These are phyloP conservation scores for Pleurotus giganteus DNA, from an alignment of 768 basidiomycete species.

Conservation along the genomic window DNA sequence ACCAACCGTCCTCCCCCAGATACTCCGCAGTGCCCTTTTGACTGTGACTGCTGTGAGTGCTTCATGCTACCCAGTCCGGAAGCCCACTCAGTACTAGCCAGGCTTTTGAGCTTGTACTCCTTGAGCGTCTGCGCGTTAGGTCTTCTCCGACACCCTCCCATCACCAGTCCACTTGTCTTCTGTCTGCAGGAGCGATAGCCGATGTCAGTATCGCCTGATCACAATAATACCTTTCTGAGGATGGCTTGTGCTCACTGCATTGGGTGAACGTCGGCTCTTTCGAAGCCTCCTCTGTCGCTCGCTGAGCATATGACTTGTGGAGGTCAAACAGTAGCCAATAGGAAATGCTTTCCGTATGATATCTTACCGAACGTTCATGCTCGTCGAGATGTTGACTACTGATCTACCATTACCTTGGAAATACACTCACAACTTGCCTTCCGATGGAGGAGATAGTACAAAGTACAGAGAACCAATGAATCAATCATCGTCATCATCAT, in stretches of 20 bases:
- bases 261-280: conserved; percentile 40
- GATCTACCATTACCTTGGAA: conserved; percentile 23
- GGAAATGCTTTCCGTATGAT: conserved; percentile 16
- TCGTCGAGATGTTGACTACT: conserved; percentile 7
- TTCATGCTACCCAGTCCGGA: neutral
- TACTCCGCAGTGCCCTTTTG: conserved; percentile 83
- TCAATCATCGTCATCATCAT: conserved; percentile 54
- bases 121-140: too few relatives aligned
- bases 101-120: conserved; percentile 22
- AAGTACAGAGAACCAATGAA: conserved; percentile 20
- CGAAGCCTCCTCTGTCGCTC: conserved; percentile 51
- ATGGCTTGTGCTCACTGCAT: neutral
- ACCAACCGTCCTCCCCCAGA: conserved; percentile 41
- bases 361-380: conserved; percentile 19
- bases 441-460: neutral
- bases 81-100: conserved; percentile 5
- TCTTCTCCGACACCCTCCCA: too few relatives aligned
- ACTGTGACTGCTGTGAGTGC: conserved; percentile 81
- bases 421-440: conserved; percentile 16
- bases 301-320: conserved; percentile 36
- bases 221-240: neutral
- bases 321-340: conserved; percentile 70
- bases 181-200: too few relatives aligned
- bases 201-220: neutral
- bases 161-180: too few relatives aligned